Evolutionary conservation across 1,284 basidiomycete species (phyloP).

Genomic region (Ustilago hordei): DNA sequence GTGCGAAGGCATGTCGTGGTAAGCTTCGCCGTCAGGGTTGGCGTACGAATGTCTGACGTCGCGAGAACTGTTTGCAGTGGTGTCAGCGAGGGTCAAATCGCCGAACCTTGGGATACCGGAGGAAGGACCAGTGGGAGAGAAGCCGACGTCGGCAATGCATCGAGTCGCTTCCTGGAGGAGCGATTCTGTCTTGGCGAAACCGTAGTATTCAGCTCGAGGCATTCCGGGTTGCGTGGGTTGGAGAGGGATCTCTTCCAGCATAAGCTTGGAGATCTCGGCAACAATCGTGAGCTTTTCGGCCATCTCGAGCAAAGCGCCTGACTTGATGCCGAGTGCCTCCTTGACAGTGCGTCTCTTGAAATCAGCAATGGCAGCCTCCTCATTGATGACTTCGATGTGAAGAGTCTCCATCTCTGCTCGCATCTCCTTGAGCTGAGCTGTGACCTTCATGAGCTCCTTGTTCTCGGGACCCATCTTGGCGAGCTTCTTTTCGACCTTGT

Average conservation of each 20-base stretch:
- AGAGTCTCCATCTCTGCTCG: constrained; percentile 80
- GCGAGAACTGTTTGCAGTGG: constrained; percentile 29
- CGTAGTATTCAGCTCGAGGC: constrained; percentile 78
- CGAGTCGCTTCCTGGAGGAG: constrained; percentile 59
- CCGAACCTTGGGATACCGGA: constrained; percentile 41
- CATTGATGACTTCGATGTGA: constrained; percentile 84
- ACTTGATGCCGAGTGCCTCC: constrained; percentile 85
- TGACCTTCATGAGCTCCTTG: constrained; percentile 84
- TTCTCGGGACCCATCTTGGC: constrained; percentile 89
- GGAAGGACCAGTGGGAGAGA: constrained; percentile 48
- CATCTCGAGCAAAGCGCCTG: constrained; percentile 85
- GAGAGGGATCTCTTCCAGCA: constrained; percentile 85
- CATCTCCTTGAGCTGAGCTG: constrained; percentile 79
- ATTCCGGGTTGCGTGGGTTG: constrained; percentile 84
- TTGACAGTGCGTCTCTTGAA: constrained; percentile 81
- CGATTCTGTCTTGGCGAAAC: constrained; percentile 56
- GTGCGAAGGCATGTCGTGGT: constrained; percentile 24
- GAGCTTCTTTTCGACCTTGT: constrained; percentile 88
- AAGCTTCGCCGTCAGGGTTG: constrained; percentile 12
- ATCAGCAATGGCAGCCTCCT: constrained; percentile 85
- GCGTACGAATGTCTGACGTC: constrained; percentile 32
- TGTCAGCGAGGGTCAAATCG: constrained; percentile 31
- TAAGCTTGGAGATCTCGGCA: constrained; percentile 82
- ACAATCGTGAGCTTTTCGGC: constrained; percentile 89
- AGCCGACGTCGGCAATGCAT: constrained; percentile 59